These are phyloP conservation scores for Alternaria longipes DNA, from an alignment of 2,329 filamentous ascomycete genomes.

Conservation along the genomic window DNA sequence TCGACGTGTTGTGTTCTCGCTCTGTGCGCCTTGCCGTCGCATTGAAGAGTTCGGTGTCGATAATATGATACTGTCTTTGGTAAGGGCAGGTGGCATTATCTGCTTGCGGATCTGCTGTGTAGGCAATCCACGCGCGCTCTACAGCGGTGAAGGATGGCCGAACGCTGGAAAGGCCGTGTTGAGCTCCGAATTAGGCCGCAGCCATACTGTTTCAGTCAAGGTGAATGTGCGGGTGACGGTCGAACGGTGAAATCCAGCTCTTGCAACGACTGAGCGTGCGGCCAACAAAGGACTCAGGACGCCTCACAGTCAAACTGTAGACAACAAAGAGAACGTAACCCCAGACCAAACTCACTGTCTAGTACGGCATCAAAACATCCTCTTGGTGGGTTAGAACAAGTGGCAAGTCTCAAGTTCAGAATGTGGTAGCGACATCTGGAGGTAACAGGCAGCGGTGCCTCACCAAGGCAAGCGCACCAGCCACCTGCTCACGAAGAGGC, in stretches of 20 bases:
- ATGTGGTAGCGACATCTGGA: neutral
- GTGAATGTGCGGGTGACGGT: too few relatives aligned
- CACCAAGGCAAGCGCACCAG: neutral
- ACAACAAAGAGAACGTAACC: neutral
- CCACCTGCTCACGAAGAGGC: neutral
- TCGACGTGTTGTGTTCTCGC: neutral
- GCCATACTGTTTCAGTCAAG: neutral
- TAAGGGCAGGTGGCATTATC: neutral
- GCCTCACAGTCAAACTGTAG: neutral
- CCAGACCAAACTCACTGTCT: neutral
- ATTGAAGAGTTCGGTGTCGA: neutral
- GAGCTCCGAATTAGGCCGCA: neutral
- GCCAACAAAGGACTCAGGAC: neutral
- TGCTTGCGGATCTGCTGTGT: neutral
- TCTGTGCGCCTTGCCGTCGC: neutral
- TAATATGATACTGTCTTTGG: neutral
- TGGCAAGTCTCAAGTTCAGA: neutral
- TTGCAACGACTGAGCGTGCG: neutral
- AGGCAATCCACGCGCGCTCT: neutral
- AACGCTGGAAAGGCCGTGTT: neutral
- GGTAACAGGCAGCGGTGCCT: neutral
- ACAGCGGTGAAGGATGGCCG: neutral
- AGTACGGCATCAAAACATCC: neutral
- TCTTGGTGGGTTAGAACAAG: neutral
- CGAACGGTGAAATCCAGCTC: neutral